Evolutionary conservation across 2,329 filamentous ascomycete species (phyloP).

Genomic region (Xylaria sp.): DNA sequence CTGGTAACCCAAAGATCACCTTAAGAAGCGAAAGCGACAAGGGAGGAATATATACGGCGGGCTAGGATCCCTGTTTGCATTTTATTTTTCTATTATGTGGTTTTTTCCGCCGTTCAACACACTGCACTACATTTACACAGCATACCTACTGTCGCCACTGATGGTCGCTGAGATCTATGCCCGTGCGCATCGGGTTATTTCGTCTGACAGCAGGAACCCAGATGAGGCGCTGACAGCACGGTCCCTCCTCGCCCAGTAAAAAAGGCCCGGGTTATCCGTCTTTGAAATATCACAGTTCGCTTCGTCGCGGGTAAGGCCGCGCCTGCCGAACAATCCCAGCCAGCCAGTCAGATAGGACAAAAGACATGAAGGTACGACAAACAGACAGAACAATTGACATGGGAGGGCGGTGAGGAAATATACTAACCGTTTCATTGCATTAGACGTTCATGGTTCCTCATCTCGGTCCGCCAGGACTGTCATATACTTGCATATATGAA

Average conservation of each 20-base stretch:
- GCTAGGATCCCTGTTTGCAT: conserved; percentile 8
- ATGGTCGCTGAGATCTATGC: conserved; percentile 22
- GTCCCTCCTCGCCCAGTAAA: not conserved
- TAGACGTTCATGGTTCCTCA: conserved; percentile 1
- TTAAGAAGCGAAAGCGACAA: conserved; percentile 8
- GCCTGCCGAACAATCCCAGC: not conserved
- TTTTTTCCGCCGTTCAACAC: no score
- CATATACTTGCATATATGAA: conserved; percentile 9
- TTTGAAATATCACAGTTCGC: not conserved
- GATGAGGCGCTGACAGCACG: conserved; percentile 6
- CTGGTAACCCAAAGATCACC: not conserved
- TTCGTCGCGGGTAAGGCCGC: not conserved
- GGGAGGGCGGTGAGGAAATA: not conserved
- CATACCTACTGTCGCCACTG: conserved; percentile 6
- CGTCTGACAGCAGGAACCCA: conserved; percentile 8
- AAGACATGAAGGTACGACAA: not conserved
- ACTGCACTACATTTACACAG: no score
- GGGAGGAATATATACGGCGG: conserved; percentile 5
- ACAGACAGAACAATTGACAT: not conserved
- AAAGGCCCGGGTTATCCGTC: not conserved
- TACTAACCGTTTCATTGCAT: conserved; percentile 12
- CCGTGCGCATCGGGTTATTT: conserved; percentile 18
- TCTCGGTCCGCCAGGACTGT: conserved; percentile 15
- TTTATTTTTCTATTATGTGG: no score
- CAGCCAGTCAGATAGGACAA: not conserved